phyloP scores from a whole-genome alignment of 2,329 filamentous ascomycete species.

The Zopfia rhizophila region DNA sequence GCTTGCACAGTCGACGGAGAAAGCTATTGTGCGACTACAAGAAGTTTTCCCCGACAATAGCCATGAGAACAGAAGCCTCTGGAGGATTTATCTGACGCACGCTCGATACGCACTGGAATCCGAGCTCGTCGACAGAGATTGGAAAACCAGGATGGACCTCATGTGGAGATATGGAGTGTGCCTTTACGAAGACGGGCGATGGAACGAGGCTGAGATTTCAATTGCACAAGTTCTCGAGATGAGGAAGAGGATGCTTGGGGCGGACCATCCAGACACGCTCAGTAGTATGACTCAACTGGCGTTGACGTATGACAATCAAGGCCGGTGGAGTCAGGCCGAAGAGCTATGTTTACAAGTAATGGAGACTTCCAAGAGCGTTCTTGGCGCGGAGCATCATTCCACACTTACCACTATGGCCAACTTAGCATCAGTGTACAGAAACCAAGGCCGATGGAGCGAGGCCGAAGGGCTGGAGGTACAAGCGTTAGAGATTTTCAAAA shows the following conservation, averaged over 20 bases:
- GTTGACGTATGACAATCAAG: slow-evolving; percentile 5
- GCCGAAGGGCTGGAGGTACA: no score
- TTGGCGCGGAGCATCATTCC: background rate
- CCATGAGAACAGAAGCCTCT: slow-evolving; percentile 1
- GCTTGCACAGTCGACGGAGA: background rate
- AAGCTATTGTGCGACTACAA: background rate
- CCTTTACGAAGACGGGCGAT: no score
- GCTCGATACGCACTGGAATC: background rate
- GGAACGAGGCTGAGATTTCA: slow-evolving; percentile 14
- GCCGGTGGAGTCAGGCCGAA: slow-evolving; percentile 6
- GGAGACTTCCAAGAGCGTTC: slow-evolving; percentile 1
- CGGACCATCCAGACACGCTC: slow-evolving; percentile 3
- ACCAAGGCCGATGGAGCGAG: no score
- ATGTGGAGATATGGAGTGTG: no score
- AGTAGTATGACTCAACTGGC: slow-evolving; percentile 5
- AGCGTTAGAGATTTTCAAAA: no score
- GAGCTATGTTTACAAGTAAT: slow-evolving; percentile 6
- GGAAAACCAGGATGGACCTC: no score
- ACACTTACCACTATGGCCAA: slow-evolving; percentile 11
- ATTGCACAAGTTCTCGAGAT: slow-evolving; percentile 10
- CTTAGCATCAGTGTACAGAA: slow-evolving; percentile 16
- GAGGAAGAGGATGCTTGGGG: slow-evolving; percentile 8
- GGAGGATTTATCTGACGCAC: slow-evolving; percentile 1
- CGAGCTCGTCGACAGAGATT: no score
- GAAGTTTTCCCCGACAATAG: slow-evolving; percentile 1